These are phyloP conservation scores for Curvularia spicifera DNA, from an alignment of 2,329 filamentous ascomycete species.

Conservation along the genomic window DNA sequence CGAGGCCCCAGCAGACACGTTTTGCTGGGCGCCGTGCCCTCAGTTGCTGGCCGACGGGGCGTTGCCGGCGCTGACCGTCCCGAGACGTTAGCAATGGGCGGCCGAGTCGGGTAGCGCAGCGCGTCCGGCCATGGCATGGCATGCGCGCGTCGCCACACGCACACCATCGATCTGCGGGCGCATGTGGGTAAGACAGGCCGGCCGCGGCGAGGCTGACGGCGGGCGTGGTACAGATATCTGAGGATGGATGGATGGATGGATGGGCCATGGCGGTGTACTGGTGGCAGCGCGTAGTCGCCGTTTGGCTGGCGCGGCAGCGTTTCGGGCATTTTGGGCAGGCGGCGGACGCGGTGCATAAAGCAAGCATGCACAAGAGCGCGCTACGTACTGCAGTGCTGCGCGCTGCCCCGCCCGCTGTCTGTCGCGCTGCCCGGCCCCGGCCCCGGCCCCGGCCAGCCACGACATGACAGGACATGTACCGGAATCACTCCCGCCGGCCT, in stretches of 20 bases:
- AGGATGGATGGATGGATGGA: background rate
- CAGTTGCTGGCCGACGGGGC: slow-evolving; percentile 18
- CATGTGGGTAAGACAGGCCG: too few relatives aligned
- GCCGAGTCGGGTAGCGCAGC: background rate
- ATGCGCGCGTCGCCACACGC: background rate
- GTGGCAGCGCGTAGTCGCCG: background rate
- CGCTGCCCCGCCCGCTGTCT: slow-evolving; percentile 10
- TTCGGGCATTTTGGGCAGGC: slow-evolving; percentile 22
- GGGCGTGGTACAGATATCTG: too few relatives aligned
- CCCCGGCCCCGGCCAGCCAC: slow-evolving; percentile 1
- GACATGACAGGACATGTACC: slow-evolving; percentile 24
- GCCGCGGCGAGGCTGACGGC: too few relatives aligned
- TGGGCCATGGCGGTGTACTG: too few relatives aligned
- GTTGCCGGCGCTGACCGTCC: slow-evolving; percentile 23
- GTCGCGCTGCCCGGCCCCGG: background rate
- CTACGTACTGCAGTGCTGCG: background rate
- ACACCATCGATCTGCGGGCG: too few relatives aligned
- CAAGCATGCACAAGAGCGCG: background rate
- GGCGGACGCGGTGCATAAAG: slow-evolving; percentile 1
- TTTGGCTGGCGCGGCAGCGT: slow-evolving; percentile 3
- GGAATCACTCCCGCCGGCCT: slow-evolving; percentile 27
- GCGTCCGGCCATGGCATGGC: background rate
- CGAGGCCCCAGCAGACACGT: slow-evolving; percentile 15
- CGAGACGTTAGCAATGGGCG: slow-evolving; percentile 18
- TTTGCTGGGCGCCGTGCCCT: slow-evolving; percentile 13